These are phyloP conservation scores for Nigrospora osmanthi DNA, from an alignment of 2,329 filamentous ascomycete species.

Conservation along the genomic window DNA sequence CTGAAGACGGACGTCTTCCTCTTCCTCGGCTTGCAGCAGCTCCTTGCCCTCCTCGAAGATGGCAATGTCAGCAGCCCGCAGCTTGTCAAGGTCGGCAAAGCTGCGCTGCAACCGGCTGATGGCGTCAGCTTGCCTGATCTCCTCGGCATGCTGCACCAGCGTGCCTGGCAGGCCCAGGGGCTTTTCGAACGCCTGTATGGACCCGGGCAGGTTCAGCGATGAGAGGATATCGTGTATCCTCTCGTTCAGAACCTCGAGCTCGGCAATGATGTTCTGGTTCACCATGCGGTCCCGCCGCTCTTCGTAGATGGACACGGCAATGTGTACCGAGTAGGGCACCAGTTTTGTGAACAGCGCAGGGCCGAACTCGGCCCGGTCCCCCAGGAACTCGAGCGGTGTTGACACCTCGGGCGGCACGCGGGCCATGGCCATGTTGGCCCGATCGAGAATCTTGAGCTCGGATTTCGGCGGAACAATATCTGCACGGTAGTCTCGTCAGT, in stretches of 20 bases:
- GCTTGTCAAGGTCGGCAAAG: slow-evolving; percentile 81
- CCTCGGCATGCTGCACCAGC: slow-evolving; percentile 83
- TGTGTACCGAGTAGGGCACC: slow-evolving; percentile 90
- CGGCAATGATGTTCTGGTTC: slow-evolving; percentile 77
- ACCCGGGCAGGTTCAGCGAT: slow-evolving; percentile 82
- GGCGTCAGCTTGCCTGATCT: slow-evolving; percentile 85
- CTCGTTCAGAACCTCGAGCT: slow-evolving; percentile 74
- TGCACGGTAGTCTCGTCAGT: slow-evolving; percentile 12
- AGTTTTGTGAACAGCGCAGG: slow-evolving; percentile 81
- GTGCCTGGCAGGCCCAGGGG: slow-evolving; percentile 82
- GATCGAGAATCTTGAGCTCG: slow-evolving; percentile 76
- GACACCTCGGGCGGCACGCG: slow-evolving; percentile 75
- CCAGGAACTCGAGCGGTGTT: slow-evolving; percentile 71
- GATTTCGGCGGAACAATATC: slow-evolving; percentile 79
- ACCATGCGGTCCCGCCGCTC: slow-evolving; percentile 86
- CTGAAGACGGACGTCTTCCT: slow-evolving; percentile 72
- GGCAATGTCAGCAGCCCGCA: slow-evolving; percentile 71
- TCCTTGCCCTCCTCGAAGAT: slow-evolving; percentile 80
- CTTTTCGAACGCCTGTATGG: slow-evolving; percentile 89
- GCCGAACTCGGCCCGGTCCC: slow-evolving; percentile 73
- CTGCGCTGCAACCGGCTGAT: slow-evolving; percentile 68
- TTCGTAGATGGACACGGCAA: slow-evolving; percentile 91
- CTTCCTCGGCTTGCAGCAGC: slow-evolving; percentile 68
- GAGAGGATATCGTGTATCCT: slow-evolving; percentile 72
- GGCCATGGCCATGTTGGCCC: slow-evolving; percentile 80